phyloP scores from a whole-genome alignment of 805 yeast genomes.

The Yamadazyma akitaensis region DNA sequence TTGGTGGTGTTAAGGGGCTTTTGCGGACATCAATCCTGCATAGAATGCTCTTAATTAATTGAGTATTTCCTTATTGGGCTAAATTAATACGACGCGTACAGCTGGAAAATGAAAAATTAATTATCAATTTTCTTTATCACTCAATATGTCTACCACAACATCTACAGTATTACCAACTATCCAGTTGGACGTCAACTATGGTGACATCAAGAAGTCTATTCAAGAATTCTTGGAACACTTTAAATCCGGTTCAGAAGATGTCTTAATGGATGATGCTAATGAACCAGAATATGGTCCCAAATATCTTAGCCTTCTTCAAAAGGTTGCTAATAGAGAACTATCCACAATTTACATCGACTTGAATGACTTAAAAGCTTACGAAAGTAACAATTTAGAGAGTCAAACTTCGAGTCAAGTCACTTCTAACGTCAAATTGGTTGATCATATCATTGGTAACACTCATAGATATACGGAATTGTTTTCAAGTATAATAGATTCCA shows the following conservation, averaged over 20 bases:
- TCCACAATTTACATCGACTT: constrained; percentile 70
- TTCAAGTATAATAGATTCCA: constrained; percentile 67
- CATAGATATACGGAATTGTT: constrained; percentile 77
- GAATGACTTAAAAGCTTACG: constrained; percentile 78
- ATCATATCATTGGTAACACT: constrained; percentile 67
- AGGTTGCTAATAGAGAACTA: constrained; percentile 78
- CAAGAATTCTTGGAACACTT: constrained; percentile 67
- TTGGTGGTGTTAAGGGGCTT: not conserved
- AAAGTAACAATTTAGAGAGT: constrained; percentile 38
- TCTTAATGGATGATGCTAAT: constrained; percentile 14
- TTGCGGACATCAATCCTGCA: not conserved
- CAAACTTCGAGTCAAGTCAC: constrained; percentile 11
- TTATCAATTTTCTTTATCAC: not conserved
- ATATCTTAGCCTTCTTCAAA: constrained; percentile 70
- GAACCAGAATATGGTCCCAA: constrained; percentile 37
- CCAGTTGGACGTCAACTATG: constrained; percentile 71
- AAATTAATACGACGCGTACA: constrained; percentile 4
- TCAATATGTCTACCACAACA: constrained; percentile 22
- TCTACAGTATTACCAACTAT: constrained; percentile 53
- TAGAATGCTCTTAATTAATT: not conserved
- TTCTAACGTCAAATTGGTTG: constrained; percentile 36
- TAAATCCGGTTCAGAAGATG: constrained; percentile 36
- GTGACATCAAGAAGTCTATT: constrained; percentile 54
- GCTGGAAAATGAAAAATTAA: not conserved
- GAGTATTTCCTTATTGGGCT: constrained; percentile 1